Evolutionary conservation across 2,329 filamentous ascomycete genomes (phyloP), one percentile per base, ranked within the genome.

Genomic region (Monosporascus sp.): DNA sequence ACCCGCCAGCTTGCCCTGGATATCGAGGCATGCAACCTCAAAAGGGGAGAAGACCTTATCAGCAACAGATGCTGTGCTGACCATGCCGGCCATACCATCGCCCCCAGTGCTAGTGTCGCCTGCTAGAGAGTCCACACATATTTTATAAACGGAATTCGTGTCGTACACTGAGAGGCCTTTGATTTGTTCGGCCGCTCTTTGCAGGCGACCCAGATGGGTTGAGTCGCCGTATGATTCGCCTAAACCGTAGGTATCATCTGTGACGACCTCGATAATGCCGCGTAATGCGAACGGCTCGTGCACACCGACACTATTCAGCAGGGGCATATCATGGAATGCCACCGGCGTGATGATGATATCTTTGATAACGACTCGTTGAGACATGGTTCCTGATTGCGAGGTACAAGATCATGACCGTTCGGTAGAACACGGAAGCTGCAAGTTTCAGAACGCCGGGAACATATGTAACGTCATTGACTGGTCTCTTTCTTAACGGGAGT

Each of bases 1-100:
- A 1, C 72, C 71, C 1, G 69, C 65, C 1, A 73, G 47, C 46
- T 75, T 75, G 18, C 70, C 72, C 48, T 75, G 72, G 0, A 74
- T 65, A 48, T 74, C 72, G 15, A 75, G 67, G 48, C 70, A 73
- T 0, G 71, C 71, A n/a, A 74, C 72, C 46, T 73, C 71, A 8
- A 75, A 74, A 0, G 72, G 72, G 0, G 70, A 73, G 38, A 74
- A 75, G 49, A 74, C 67, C 46, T 75, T 75, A 38, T 74, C 72
- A 5, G 62, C 56, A 1, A 70, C 68, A 2, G 70, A 73, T 1
- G 72, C 72, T 0, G 71, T 73, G 3, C 71, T 74, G 11, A 75
- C 72, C 71, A 75, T 65, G 3, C 66, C 67, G 8, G 65, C 63
- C 65, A 67, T 68, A 15, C 65, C 65, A 55, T 66, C 64, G 8